These are phyloP conservation scores for Globisporangium lucens DNA, from an alignment of 352 stramenopile species.

Conservation along the genomic window DNA sequence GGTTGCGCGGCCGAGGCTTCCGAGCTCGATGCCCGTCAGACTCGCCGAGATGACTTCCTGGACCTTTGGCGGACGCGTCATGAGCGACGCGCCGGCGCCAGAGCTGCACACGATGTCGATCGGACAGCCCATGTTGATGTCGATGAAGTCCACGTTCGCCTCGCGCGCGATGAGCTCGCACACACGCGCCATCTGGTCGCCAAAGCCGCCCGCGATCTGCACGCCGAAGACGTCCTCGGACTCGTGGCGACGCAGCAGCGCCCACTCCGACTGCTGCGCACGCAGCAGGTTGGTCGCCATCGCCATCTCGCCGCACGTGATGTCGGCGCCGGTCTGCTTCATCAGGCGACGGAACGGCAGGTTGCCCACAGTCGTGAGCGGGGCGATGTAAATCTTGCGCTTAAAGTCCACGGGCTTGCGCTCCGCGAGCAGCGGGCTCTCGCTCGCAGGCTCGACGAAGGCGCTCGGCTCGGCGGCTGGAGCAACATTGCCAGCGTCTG, in stretches of 20 bases:
- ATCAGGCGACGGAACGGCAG: slow-evolving; percentile 97
- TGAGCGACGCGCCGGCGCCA: slow-evolving; percentile 91
- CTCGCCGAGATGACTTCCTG: slow-evolving; percentile 88
- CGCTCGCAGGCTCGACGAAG: slow-evolving; percentile 33
- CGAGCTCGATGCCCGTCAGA: slow-evolving; percentile 79
- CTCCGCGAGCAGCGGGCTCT: slow-evolving; percentile 54
- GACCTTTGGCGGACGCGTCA: slow-evolving; percentile 91
- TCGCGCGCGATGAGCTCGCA: slow-evolving; percentile 93
- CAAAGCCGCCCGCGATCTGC: slow-evolving; percentile 92
- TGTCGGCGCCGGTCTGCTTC: slow-evolving; percentile 97
- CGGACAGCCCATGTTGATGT: slow-evolving; percentile 99
- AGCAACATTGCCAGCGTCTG: background rate
- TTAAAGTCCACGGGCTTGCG: slow-evolving; percentile 95
- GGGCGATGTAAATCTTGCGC: slow-evolving; percentile 98
- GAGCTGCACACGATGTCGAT: slow-evolving; percentile 94
- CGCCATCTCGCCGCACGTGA: slow-evolving; percentile 99
- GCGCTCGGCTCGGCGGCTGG: background rate
- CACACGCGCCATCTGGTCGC: slow-evolving; percentile 92
- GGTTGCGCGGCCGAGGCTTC: slow-evolving; percentile 29
- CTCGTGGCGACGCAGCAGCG: slow-evolving; percentile 94
- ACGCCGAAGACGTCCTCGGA: slow-evolving; percentile 98
- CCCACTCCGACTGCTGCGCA: slow-evolving; percentile 96
- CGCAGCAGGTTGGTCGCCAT: slow-evolving; percentile 94
- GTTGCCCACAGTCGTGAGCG: slow-evolving; percentile 99
- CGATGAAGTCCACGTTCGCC: slow-evolving; percentile 96